phyloP scores from a whole-genome alignment of 2,329 filamentous ascomycete species.

The Rhynchosporium secalis region DNA sequence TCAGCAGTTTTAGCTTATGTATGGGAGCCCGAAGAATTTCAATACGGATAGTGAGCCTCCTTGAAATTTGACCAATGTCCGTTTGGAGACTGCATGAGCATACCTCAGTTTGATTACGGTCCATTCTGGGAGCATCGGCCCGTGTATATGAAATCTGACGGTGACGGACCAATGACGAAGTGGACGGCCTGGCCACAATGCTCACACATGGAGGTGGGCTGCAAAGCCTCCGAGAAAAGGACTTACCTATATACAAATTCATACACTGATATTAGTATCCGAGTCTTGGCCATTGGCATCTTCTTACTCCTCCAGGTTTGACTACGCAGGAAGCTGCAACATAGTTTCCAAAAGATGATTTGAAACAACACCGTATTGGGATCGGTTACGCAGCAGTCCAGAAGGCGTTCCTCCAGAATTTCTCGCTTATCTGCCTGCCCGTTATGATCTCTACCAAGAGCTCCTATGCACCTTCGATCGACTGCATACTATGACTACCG shows the following conservation, averaged over 20 bases:
- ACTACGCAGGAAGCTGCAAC: constrained; percentile 20
- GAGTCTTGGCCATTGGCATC: background rate
- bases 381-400: background rate
- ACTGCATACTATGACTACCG: constrained; percentile 11
- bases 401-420: constrained; percentile 13
- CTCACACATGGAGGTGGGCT: constrained; percentile 16
- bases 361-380: background rate
- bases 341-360: constrained; percentile 18
- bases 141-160: background rate
- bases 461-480: constrained; percentile 7
- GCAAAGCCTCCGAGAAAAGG: constrained; percentile 11
- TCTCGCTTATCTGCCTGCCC: constrained; percentile 10
- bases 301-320: constrained; percentile 16
- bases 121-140: background rate
- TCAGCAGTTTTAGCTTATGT: constrained; percentile 15
- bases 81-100: background rate
- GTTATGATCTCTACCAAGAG: constrained; percentile 16
- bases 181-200: constrained; percentile 8
- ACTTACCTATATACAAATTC: constrained; percentile 14
- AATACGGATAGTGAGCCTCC: constrained; percentile 15
- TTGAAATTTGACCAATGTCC: background rate
- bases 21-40: constrained; percentile 16
- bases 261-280: constrained; percentile 16
- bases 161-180: background rate
- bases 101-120: background rate